A percentile compares a stretch with the other conserved stretches of the same genome.
Evolutionary conservation across 129 eudicot genomes (phyloP).

Genomic region (Artemisia tridentata): DNA sequence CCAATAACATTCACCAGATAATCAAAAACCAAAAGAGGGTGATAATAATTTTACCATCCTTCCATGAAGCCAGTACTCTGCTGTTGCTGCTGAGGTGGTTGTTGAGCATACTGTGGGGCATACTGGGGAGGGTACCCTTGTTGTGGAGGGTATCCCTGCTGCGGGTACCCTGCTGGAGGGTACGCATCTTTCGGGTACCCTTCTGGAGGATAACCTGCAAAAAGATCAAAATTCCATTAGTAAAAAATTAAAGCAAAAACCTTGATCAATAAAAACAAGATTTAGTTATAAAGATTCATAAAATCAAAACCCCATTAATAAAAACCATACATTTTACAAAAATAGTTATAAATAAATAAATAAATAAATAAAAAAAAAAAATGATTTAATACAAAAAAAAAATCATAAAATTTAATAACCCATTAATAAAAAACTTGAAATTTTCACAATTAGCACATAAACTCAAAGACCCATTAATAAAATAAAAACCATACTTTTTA

Average conservation of each 20-base stretch:
- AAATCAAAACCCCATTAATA: too few species aligned
- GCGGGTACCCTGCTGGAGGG: slow-evolving; percentile 59
- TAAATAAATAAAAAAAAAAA: too few species aligned
- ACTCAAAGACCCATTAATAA: too few species aligned
- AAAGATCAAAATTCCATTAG: not conserved
- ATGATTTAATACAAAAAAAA: too few species aligned
- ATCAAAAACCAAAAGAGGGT: not conserved
- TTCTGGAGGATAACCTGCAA: slow-evolving; percentile 65
- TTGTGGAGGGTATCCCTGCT: slow-evolving; percentile 57
- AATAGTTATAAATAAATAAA: too few species aligned
- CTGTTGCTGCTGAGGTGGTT: slow-evolving; percentile 38
- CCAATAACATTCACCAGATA: not conserved
- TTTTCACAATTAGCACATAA: too few species aligned
- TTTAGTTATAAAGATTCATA: too few species aligned
- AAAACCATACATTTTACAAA: too few species aligned
- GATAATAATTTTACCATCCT: slow-evolving; percentile 26
- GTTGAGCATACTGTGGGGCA: slow-evolving; percentile 64
- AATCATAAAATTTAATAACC: too few species aligned
- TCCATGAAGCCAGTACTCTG: slow-evolving; percentile 27
- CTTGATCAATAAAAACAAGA: slow-evolving; percentile 31
- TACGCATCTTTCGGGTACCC: slow-evolving; percentile 77
- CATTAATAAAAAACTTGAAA: too few species aligned
- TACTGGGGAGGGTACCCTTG: slow-evolving; percentile 61
- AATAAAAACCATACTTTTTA: too few species aligned
- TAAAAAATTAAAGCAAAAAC: slow-evolving; percentile 19